phyloP scores from a whole-genome alignment of 768 basidiomycete species.

The Clathrus columnatus region DNA sequence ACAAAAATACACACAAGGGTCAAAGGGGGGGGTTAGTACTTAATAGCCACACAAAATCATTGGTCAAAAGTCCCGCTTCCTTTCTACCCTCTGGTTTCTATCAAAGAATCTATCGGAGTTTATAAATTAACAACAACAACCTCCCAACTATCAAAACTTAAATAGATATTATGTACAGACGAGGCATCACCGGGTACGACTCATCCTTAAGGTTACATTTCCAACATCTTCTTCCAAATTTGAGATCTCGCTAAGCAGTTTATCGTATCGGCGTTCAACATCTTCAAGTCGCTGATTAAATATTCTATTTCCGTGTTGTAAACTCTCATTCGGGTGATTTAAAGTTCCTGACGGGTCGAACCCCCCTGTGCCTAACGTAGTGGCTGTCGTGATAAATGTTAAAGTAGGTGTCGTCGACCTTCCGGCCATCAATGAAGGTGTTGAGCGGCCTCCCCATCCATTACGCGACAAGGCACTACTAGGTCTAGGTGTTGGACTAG shows the following conservation, averaged over 20 bases:
- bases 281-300: slow-evolving; percentile 1
- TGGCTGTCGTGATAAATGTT: slow-evolving; percentile 2
- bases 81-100: too few relatives aligned
- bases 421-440: slow-evolving; percentile 3
- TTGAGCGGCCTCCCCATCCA: slow-evolving; percentile 10
- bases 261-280: slow-evolving; percentile 4
- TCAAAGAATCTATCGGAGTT: too few relatives aligned
- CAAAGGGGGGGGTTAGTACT: too few relatives aligned
- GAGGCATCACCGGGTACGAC: slow-evolving; percentile 2
- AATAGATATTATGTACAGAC: too few relatives aligned
- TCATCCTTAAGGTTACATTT: background rate
- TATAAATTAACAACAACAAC: too few relatives aligned
- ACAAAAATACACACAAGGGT: too few relatives aligned
- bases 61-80: too few relatives aligned
- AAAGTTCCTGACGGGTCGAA: background rate
- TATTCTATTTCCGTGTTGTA: background rate
- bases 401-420: background rate
- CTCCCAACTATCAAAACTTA: too few relatives aligned
- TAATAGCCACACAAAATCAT: too few relatives aligned
- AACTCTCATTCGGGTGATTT: background rate
- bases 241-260: slow-evolving; percentile 4
- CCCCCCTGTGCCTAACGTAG: background rate
- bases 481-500: slow-evolving; percentile 9
- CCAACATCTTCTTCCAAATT: background rate
- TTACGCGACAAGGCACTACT: slow-evolving; percentile 8